Base-by-base conservation (phyloP, 495 filamentous ascomycete species). In the Letharia columbiana region DNA sequence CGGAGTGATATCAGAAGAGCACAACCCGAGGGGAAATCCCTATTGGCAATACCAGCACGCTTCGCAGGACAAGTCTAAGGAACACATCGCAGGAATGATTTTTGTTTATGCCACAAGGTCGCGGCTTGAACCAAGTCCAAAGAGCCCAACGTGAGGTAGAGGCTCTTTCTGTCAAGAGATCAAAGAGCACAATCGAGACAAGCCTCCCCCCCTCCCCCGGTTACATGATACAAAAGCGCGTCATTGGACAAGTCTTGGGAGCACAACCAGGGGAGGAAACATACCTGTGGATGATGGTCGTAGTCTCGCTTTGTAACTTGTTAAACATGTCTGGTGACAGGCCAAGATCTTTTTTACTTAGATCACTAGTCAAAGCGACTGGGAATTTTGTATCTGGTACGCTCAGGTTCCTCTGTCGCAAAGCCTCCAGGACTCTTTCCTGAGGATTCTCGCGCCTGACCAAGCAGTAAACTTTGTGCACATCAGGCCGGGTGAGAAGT, bases 351-450 rank as follows among this genome's bases (percentile, higher is more conserved):
- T 73, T 44, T 56, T 76, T 77, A 63, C 63, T 49, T 12, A 68
- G 40, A 49, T 65, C 62, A 62, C 18, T 85, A 73, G 64, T 83
- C 81, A 77, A 84, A 84, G 69, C 85, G 82, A 23, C 85, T 80
- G 49, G 23, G 13, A 5, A 23, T 3, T 41, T 28, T 13, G 23
- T 49, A 10, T 61, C 20, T n/a, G 67, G 60, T 17, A 64, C 12
- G 33, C 8, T 23, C 0, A 84, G 76, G 6, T 72, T 64, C 12
- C 77, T 78, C 8, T 71, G 63, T 12, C 69, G 52, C 0, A 86
- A 72, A 28, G 80, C 73, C 44, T 71, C 49, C 8, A 76, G 42
- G 59, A 81, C 66, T 18, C 78, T 73, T 13, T 47, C 65, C 10
- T 62, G 73, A 41, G 61, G 74, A 67, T 69, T 75, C 62, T 40